phyloP scores from a whole-genome alignment of 2,329 filamentous ascomycete genomes.

The Alternaria tenuissima region DNA sequence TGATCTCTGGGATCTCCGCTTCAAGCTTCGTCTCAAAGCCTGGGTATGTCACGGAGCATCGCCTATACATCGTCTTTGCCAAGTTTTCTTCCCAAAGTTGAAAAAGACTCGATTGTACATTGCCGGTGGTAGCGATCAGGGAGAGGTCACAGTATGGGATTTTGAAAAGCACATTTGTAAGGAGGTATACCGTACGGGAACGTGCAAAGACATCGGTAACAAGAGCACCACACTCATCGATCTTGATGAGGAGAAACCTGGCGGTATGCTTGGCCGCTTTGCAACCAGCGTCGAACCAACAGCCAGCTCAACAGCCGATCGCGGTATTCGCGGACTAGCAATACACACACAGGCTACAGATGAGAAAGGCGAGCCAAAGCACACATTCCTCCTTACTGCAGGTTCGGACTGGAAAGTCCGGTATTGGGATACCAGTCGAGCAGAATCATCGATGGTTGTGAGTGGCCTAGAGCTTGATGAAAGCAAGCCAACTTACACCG shows the following conservation, averaged over 20 bases:
- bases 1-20: slow-evolving; percentile 96
- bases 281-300: slow-evolving; percentile 70
- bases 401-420: slow-evolving; percentile 90
- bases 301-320: slow-evolving; percentile 63
- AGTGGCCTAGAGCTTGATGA: slow-evolving; percentile 79
- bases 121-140: slow-evolving; percentile 83
- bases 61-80: slow-evolving; percentile 77
- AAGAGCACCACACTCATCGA: slow-evolving; percentile 78
- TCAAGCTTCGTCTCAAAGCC: slow-evolving; percentile 83
- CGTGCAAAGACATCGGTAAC: slow-evolving; percentile 39
- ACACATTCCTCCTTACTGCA: slow-evolving; percentile 85
- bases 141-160: slow-evolving; percentile 95
- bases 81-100: slow-evolving; percentile 63
- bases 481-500: slow-evolving; percentile 72
- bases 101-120: slow-evolving; percentile 87
- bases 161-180: slow-evolving; percentile 87
- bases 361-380: slow-evolving; percentile 73
- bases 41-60: slow-evolving; percentile 87
- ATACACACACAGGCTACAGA: slow-evolving; percentile 75
- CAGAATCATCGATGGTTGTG: slow-evolving; percentile 80
- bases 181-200: slow-evolving; percentile 79
- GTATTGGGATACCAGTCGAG: slow-evolving; percentile 87
- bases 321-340: slow-evolving; percentile 77
- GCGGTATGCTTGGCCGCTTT: slow-evolving; percentile 86
- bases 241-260: slow-evolving; percentile 85